Evolutionary conservation across 2,329 filamentous ascomycete species (phyloP), one percentile per base, ranked within the genome.

Genomic region (Dryadomyces sulphureus): DNA sequence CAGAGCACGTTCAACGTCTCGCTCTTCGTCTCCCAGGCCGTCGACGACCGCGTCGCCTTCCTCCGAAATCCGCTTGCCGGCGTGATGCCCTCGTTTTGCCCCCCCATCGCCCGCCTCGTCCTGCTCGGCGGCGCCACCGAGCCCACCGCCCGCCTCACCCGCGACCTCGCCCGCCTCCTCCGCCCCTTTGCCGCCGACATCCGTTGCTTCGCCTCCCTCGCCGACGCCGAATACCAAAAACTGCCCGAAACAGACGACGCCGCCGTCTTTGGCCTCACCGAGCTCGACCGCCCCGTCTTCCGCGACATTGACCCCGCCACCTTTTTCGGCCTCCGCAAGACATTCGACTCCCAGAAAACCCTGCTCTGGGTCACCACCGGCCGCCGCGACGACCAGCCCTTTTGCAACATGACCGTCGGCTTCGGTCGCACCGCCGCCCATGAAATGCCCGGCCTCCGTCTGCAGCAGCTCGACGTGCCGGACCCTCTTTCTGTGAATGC

Each of bases 231-330:
- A 9, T 32, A 32, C 16, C 27, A 32, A 9, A 9, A 8, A 14
- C 27, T 32, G 9, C 9, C 11, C 11, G 27, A 32, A 9, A 14
- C 16, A 8, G 14, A 12, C 12, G 38, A 14, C 38, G 17, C 38
- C 4, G 38, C 22, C 5, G n/a, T 40, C 21, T 22, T 40, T 22
- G 22, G 47, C 34, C 41, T 58, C 14, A 27, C 50, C 7, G 57
- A 59, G 11, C 52, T 59, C 7, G 58, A 58, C 22, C 7, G 12
- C 5, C 38, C 38, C 14, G 14, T n/a, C 22, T n/a, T 25, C 11
- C 12, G 5, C 6, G 21, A 40, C 21, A n/a, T 40, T 5, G 25
- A 21, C 5, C 11, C 12, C 6, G 21, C 11, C 4, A n/a, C 5
- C 3, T 24, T 40, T 3, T 12, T 14, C 21, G 38, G 12, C 6